Percentiles rank a stretch among this genome's conserved stretches.
Conservation (phyloP, 2,329 filamentous ascomycete genomes). For the Trichoderma simmonsii region DNA sequence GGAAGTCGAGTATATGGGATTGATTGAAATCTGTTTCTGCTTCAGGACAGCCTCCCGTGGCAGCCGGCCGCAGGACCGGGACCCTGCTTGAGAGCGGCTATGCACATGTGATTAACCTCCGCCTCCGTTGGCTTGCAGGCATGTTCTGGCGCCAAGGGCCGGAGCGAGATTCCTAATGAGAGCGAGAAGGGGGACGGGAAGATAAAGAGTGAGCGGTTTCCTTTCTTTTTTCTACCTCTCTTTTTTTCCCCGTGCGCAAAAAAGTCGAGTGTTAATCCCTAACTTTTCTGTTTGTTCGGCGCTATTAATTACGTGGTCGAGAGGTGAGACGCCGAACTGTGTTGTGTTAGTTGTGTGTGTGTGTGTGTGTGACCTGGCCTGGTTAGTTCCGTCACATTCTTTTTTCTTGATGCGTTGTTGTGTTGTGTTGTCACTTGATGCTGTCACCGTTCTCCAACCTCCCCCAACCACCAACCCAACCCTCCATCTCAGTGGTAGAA, state of each 20-base stretch:
- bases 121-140: background rate
- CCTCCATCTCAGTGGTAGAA: background rate
- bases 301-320: background rate
- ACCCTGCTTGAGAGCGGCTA: background rate
- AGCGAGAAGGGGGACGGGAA: background rate
- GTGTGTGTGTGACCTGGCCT: background rate
- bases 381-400: background rate
- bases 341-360: background rate
- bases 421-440: background rate
- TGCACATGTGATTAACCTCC: background rate
- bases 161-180: conserved; percentile 5
- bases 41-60: background rate
- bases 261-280: background rate
- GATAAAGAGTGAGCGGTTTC: background rate
- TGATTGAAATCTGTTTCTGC: background rate
- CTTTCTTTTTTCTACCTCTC: background rate
- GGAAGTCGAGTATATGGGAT: background rate
- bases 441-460: background rate
- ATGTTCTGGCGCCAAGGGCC: background rate
- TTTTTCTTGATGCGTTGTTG: too few relatives aligned
- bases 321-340: background rate
- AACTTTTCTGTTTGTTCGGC: background rate
- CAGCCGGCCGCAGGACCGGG: background rate
- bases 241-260: background rate
- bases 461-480: background rate